phyloP scores from a whole-genome alignment of 2,329 filamentous ascomycete genomes.

The Fusarium tjaetaba region DNA sequence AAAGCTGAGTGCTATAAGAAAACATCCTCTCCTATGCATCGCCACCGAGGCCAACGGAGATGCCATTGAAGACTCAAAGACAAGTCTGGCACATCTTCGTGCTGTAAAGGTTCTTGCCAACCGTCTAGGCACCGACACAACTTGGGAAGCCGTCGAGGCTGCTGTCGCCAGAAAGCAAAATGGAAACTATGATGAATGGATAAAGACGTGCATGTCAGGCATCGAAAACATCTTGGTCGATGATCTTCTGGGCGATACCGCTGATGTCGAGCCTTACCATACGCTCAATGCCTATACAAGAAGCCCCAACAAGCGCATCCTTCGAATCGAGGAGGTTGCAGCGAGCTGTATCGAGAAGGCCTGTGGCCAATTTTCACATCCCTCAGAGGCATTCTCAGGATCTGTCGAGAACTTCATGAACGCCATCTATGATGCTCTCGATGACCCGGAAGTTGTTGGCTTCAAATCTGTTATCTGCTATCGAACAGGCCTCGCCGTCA shows the following conservation, averaged over 20 bases:
- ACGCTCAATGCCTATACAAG: constrained; percentile 75
- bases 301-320: constrained; percentile 75
- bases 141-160: constrained; percentile 65
- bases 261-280: constrained; percentile 65
- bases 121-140: constrained; percentile 71
- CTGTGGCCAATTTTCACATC: constrained; percentile 46
- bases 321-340: constrained; percentile 80
- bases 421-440: constrained; percentile 65
- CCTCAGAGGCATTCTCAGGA: constrained; percentile 43
- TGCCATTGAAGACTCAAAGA: constrained; percentile 70
- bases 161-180: constrained; percentile 55
- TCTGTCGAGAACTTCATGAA: constrained; percentile 52
- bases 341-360: constrained; percentile 66
- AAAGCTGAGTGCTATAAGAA: constrained; percentile 57
- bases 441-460: constrained; percentile 74
- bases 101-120: constrained; percentile 74
- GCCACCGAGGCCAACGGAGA: constrained; percentile 77
- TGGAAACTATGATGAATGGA: constrained; percentile 65
- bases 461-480: constrained; percentile 91
- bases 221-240: constrained; percentile 82
- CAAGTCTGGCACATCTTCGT: constrained; percentile 74
- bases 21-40: constrained; percentile 66
- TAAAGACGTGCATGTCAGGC: constrained; percentile 72
- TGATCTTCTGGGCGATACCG: constrained; percentile 71
- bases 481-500: constrained; percentile 75